Conservation (phyloP, 306 rosid genomes). For the Prunus armeniaca region DNA sequence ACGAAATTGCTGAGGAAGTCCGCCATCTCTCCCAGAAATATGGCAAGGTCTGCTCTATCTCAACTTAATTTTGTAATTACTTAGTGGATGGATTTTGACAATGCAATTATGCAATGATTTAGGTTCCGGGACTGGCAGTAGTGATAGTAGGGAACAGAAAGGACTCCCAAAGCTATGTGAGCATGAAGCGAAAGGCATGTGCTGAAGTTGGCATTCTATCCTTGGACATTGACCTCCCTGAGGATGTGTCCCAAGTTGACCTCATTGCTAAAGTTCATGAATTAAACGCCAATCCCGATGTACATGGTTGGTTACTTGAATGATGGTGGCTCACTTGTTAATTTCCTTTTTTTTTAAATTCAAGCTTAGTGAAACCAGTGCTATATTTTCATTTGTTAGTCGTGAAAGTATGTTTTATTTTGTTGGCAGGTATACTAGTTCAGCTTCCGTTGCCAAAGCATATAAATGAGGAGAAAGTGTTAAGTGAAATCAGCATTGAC, state of each 20-base stretch:
- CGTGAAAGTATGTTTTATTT: background rate
- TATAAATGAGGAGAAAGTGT: slow-evolving; percentile 77
- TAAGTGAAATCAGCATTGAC: slow-evolving; percentile 73
- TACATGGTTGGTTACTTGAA: slow-evolving; percentile 55
- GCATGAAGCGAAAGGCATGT: slow-evolving; percentile 88
- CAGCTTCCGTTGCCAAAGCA: slow-evolving; percentile 95
- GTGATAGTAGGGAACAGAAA: slow-evolving; percentile 84
- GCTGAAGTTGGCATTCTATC: slow-evolving; percentile 82
- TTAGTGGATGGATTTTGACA: background rate
- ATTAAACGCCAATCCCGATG: slow-evolving; percentile 64
- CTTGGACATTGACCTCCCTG: slow-evolving; percentile 75
- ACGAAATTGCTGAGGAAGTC: slow-evolving; percentile 70
- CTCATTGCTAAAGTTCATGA: slow-evolving; percentile 56
- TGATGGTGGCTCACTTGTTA: background rate
- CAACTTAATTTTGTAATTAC: background rate
- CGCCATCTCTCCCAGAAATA: slow-evolving; percentile 53
- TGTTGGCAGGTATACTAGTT: slow-evolving; percentile 74
- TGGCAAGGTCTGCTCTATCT: slow-evolving; percentile 54
- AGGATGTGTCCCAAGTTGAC: slow-evolving; percentile 60
- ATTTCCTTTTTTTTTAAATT: background rate
- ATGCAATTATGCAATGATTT: background rate
- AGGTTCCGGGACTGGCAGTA: slow-evolving; percentile 94
- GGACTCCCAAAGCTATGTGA: slow-evolving; percentile 82
- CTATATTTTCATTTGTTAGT: background rate
- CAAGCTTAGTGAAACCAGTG: background rate